phyloP scores from a whole-genome alignment of 2,329 filamentous ascomycete species.

The Aspergillus fumigatus region DNA sequence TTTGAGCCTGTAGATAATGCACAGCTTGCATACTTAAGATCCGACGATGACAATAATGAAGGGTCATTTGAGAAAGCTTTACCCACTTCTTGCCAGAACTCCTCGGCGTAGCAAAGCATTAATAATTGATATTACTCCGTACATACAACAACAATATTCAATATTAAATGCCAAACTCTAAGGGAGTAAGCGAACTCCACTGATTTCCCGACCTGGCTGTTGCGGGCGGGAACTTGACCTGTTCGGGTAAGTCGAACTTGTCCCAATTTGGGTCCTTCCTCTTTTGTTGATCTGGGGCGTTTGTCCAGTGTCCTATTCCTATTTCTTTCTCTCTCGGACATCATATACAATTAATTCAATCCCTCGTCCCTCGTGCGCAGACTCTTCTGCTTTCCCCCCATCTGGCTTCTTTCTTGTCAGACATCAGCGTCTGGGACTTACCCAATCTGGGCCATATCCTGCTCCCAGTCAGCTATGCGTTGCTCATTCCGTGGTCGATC shows the following conservation, averaged over 20 bases:
- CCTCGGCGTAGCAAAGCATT: not conserved
- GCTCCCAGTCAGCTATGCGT: not conserved
- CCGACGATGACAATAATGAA: not conserved
- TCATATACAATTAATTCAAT: not conserved
- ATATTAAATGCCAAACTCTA: not conserved
- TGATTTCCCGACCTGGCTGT: slow-evolving; percentile 13
- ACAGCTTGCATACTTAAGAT: not conserved
- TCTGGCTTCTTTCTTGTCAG: not conserved
- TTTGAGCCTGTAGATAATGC: not conserved
- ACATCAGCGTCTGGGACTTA: not conserved
- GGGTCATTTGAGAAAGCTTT: not conserved
- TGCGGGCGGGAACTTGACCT: slow-evolving; percentile 21
- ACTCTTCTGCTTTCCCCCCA: slow-evolving; percentile 1
- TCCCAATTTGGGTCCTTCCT: slow-evolving; percentile 26
- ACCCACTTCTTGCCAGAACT: not conserved
- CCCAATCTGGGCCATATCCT: not conserved
- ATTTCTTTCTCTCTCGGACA: not conserved
- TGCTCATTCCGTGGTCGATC: not conserved
- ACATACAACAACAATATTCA: not conserved
- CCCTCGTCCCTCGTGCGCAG: not conserved
- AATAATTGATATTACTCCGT: not conserved
- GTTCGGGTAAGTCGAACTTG: slow-evolving; percentile 14
- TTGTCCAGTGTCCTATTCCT: not conserved
- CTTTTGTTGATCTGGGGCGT: slow-evolving; percentile 18
- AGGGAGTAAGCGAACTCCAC: not conserved